Percentiles rank a stretch among this genome's conserved stretches.
These are phyloP conservation scores for Teratosphaeria gauchensis DNA, from an alignment of 2,329 filamentous ascomycete genomes.

Conservation along the genomic window DNA sequence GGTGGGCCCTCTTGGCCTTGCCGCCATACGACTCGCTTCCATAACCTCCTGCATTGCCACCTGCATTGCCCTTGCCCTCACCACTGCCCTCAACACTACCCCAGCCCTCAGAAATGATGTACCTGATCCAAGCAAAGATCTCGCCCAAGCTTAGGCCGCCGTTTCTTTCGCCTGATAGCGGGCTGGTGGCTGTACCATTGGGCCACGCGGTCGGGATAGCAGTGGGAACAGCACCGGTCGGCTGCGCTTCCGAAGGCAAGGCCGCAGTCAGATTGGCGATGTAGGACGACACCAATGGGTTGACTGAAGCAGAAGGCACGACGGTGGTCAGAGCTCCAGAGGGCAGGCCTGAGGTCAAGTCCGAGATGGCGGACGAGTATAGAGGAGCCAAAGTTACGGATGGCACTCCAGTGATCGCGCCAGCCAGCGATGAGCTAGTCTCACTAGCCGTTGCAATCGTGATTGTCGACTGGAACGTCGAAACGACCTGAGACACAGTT, in stretches of 20 bases:
- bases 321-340: slow-evolving; percentile 7
- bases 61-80: not conserved
- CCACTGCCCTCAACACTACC: not conserved
- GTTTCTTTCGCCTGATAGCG: not conserved
- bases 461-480: not conserved
- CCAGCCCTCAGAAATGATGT: not conserved
- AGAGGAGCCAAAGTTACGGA: slow-evolving; percentile 9
- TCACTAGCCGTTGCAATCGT: not conserved
- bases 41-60: not conserved
- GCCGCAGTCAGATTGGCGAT: slow-evolving; percentile 12
- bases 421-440: not conserved
- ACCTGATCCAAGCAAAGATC: slow-evolving; percentile 14
- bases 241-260: slow-evolving; percentile 9
- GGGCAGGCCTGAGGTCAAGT: slow-evolving; percentile 10
- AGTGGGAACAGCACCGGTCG: slow-evolving; percentile 9
- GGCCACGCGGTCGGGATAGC: slow-evolving; percentile 8
- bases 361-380: slow-evolving; percentile 10
- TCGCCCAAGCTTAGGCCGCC: slow-evolving; percentile 11
- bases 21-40: not conserved
- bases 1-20: not conserved
- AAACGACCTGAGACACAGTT: not conserved
- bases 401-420: slow-evolving; percentile 3
- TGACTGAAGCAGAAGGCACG: slow-evolving; percentile 11
- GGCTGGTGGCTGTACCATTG: slow-evolving; percentile 5
- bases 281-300: slow-evolving; percentile 9